Base-by-base conservation (phyloP, 345 rosid species). In the Firmiana major region DNA sequence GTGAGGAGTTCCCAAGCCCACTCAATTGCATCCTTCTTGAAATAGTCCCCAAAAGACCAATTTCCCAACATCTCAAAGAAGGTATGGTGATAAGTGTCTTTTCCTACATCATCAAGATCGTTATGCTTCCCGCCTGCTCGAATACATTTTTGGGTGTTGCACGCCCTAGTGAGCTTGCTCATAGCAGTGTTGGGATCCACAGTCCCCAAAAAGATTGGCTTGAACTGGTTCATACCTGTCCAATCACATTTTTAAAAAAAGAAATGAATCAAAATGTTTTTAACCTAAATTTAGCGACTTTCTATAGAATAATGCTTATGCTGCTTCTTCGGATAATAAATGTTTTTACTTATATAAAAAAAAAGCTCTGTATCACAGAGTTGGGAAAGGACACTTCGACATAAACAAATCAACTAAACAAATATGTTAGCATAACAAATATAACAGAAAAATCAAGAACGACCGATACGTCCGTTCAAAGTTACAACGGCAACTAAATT, bases 1-100 rank as follows among this genome's bases (percentile, higher is more conserved):
- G 97, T 91, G 38, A 96, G 87, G 68, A 96, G 93, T 82, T 96
- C 98, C 97, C 98, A 96, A 63, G 95, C 99, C 98, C 98, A 96
- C 74, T 84, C 94, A 62, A 96, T 96, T 4, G 99, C 99, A 76
- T 96, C 97, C 49, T 82, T 84, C 91, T 96, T 96, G 79, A 93
- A 96, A 85, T 96, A 96, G 83, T 93, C 97, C 58, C 99, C 99
- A 77, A 96, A 96, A 0, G 99, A 96, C 99, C 99, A 96, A 80
- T 93, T 93, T 15, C 99, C 99, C 13, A 96, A 88, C 99, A 96
- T 96, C 84, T 96, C 98, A 80, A 96, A 96, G 92, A 96, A 93
- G n/a, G 99, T 93, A 74, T 96, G 99, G 80, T 96, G 98, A 79
- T 96, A 96, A 26, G 99, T 96, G 74, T 96, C 99, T 80, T 96